phyloP scores from a whole-genome alignment of 1,284 basidiomycete genomes.

The Uromyces viciae-fabae region DNA sequence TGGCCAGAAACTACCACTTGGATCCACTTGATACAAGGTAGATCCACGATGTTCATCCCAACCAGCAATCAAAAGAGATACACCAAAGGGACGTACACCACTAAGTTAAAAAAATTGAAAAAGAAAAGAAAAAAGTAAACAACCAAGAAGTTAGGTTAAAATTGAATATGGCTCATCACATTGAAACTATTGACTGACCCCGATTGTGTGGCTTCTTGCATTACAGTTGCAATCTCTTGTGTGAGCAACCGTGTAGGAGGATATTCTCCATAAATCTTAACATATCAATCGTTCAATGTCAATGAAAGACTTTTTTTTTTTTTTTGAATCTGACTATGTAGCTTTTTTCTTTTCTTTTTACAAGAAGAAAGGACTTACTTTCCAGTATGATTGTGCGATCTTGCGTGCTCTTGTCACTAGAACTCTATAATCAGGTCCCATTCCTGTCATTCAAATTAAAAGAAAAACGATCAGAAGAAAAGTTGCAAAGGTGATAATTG shows the following conservation, averaged over 20 bases:
- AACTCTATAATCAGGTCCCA: constrained; percentile 97
- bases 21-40: constrained; percentile 95
- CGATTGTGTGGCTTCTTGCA: constrained; percentile 98
- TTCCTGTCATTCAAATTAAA: constrained; percentile 60
- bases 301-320: no score
- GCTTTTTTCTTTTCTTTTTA: no score
- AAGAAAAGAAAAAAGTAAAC: background rate
- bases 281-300: background rate
- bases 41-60: constrained; percentile 90
- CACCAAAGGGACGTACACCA: constrained; percentile 96
- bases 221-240: constrained; percentile 93
- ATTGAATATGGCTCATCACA: background rate
- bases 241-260: constrained; percentile 95
- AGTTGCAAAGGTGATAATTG: no score
- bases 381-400: constrained; percentile 98
- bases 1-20: constrained; percentile 97
- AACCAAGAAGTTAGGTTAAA: background rate
- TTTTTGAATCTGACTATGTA: no score
- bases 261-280: constrained; percentile 85
- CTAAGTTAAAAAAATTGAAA: constrained; percentile 59
- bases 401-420: constrained; percentile 90
- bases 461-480: no score
- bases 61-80: constrained; percentile 91
- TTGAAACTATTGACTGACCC: constrained; percentile 68
- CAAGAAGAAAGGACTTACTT: constrained; percentile 53